Conservation (phyloP, 129 eudicot genomes). For the Helichrysum umbraculigerum region DNA sequence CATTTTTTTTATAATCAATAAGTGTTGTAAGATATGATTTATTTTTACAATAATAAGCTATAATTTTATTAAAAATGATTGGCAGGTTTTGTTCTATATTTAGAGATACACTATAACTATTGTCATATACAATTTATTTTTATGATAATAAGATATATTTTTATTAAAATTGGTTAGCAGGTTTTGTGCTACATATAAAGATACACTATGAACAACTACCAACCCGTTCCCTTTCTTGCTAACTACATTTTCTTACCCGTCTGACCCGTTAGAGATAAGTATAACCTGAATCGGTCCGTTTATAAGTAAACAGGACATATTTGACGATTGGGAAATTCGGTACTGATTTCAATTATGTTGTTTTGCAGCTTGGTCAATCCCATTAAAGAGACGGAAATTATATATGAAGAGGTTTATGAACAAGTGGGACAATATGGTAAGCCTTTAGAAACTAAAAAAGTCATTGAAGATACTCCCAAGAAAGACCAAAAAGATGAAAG, state of each 20-base stretch:
- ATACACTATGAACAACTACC: not conserved
- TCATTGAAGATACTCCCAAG: constrained; percentile 33
- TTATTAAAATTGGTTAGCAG: not conserved
- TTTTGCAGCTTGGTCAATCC: constrained; percentile 42
- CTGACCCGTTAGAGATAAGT: not conserved
- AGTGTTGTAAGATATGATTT: too few species aligned
- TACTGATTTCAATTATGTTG: constrained; percentile 12
- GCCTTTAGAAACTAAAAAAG: constrained; percentile 23
- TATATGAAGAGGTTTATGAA: constrained; percentile 29
- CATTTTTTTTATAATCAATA: not conserved
- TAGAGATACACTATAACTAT: too few species aligned
- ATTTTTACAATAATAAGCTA: too few species aligned
- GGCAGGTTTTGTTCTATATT: too few species aligned
- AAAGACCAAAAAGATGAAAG: constrained; percentile 37
- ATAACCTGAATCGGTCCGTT: not conserved
- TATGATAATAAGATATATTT: too few species aligned
- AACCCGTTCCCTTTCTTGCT: not conserved
- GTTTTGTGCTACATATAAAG: not conserved
- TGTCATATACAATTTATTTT: too few species aligned
- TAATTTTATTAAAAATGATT: too few species aligned
- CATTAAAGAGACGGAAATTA: constrained; percentile 39
- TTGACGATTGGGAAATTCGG: not conserved
- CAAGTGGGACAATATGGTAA: constrained; percentile 30
- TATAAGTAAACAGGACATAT: not conserved
- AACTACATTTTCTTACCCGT: not conserved